phyloP scores from a whole-genome alignment of 2,329 filamentous ascomycete genomes.

The Golovinomyces cichoracearum region DNA sequence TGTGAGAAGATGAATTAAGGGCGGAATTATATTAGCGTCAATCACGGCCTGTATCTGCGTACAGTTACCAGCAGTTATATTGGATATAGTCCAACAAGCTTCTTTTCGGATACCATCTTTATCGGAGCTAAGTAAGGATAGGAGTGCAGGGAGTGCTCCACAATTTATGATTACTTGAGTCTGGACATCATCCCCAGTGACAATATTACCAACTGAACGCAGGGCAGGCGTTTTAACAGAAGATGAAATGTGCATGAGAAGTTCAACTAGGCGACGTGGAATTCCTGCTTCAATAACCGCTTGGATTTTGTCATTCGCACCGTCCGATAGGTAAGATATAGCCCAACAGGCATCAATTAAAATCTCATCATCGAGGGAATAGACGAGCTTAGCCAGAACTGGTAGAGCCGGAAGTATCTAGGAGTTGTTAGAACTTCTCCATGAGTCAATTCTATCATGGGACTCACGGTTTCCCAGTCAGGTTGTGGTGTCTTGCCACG shows the following conservation, averaged over 20 bases:
- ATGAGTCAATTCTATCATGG: conserved; percentile 1
- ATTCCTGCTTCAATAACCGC: conserved; percentile 97
- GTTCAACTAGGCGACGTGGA: conserved; percentile 79
- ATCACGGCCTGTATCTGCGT: conserved; percentile 92
- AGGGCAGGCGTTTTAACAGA: conserved; percentile 95
- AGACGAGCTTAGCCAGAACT: conserved; percentile 87
- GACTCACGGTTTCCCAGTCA: conserved; percentile 74
- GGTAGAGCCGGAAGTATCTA: conserved; percentile 87
- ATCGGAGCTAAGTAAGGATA: conserved; percentile 79
- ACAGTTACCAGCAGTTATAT: conserved; percentile 94
- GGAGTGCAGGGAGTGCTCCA: conserved; percentile 69
- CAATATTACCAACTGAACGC: conserved; percentile 93
- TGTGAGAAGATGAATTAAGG: conserved; percentile 80
- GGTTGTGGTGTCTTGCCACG: conserved; percentile 97
- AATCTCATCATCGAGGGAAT: conserved; percentile 94
- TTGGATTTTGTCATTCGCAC: conserved; percentile 97
- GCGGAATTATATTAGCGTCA: conserved; percentile 88
- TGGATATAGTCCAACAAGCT: conserved; percentile 98
- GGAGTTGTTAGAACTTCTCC: conserved; percentile 10
- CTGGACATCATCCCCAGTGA: conserved; percentile 94
- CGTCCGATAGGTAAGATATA: conserved; percentile 93
- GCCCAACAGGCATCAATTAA: conserved; percentile 99
- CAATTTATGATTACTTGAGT: conserved; percentile 99
- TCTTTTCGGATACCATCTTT: conserved; percentile 99
- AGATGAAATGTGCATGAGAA: conserved; percentile 93